A percentile compares a stretch with the other conserved stretches of the same genome.
phyloP scores from a whole-genome alignment of 164 flowering plant species.

The Tetracentron sinense region DNA sequence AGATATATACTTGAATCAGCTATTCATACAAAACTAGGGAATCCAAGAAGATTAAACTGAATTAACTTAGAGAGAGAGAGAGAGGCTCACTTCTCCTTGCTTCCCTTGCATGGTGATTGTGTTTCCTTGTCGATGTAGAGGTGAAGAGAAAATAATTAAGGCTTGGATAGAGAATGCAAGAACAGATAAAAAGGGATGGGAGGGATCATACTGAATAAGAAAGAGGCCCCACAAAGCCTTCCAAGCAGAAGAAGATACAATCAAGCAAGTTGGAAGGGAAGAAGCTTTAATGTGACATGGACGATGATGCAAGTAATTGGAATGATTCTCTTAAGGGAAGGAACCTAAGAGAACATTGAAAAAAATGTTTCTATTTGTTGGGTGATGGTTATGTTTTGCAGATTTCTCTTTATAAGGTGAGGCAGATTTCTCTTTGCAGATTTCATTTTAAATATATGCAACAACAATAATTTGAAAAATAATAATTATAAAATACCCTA shows the following conservation, averaged over 20 bases:
- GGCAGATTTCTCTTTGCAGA: too few species aligned
- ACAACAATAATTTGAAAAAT: too few species aligned
- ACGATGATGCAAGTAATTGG: conserved; percentile 20
- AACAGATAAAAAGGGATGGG: conserved; percentile 19
- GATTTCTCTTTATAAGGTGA: too few species aligned
- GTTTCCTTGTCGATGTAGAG: conserved; percentile 5
- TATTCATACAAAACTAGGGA: not conserved
- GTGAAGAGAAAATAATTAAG: conserved; percentile 1
- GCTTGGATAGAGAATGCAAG: conserved; percentile 14
- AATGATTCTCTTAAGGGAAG: conserved; percentile 2
- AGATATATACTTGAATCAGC: not conserved
- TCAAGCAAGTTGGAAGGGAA: conserved; percentile 27
- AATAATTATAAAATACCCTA: too few species aligned
- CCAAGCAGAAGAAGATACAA: conserved; percentile 4
- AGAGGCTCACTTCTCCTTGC: conserved; percentile 30
- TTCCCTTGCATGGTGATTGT: conserved; percentile 25
- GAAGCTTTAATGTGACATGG: conserved; percentile 19
- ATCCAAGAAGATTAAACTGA: not conserved
- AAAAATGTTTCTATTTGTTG: too few species aligned
- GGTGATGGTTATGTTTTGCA: too few species aligned
- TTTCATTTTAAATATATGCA: too few species aligned
- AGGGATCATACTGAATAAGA: conserved; percentile 9
- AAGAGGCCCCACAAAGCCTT: conserved; percentile 13
- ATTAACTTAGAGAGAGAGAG: conserved; percentile 7
- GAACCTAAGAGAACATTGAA: too few species aligned